Evolutionary conservation across 805 yeast species (phyloP).

Genomic region (Metschnikowia reukaufii): DNA sequence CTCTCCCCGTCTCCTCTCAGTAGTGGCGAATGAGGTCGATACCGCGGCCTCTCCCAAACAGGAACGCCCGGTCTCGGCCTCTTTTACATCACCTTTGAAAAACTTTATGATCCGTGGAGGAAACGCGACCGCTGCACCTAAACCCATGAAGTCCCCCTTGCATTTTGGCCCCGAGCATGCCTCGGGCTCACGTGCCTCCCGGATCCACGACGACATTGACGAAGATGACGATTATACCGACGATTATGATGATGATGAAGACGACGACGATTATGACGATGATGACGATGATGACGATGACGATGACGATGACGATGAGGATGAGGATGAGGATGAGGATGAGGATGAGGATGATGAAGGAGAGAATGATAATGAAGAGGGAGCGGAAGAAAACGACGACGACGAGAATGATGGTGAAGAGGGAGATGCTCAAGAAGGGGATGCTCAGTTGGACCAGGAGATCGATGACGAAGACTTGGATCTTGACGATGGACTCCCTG

Average conservation of each 20-base stretch:
- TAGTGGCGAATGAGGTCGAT: constrained; percentile 1
- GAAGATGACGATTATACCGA: constrained; percentile 13
- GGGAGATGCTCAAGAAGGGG: neutral
- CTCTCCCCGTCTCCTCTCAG: constrained; percentile 11
- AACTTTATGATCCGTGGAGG: constrained; percentile 39
- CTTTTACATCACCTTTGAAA: constrained; percentile 43
- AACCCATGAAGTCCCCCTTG: constrained; percentile 26
- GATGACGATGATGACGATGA: constrained; percentile 10
- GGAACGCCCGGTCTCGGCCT: constrained; percentile 36
- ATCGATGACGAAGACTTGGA: constrained; percentile 14
- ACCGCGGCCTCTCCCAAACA: constrained; percentile 1
- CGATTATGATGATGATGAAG: constrained; percentile 8
- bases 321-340: constrained; percentile 2
- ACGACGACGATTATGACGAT: constrained; percentile 2
- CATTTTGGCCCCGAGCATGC: constrained; percentile 3
- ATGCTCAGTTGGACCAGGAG: constrained; percentile 3
- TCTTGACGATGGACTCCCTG: constrained; percentile 14
- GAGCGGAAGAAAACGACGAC: constrained; percentile 1
- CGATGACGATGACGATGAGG: constrained; percentile 3
- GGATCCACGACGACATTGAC: constrained; percentile 8
- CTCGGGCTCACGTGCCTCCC: constrained; percentile 9
- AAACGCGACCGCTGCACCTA: constrained; percentile 24
- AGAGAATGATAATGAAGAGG: constrained; percentile 5
- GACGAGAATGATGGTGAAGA: constrained; percentile 1
- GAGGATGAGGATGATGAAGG: constrained; percentile 10